A percentile compares a stretch with the other conserved stretches of the same genome.
Conservation (phyloP, 306 rosid genomes). For the Begonia masoniana region DNA sequence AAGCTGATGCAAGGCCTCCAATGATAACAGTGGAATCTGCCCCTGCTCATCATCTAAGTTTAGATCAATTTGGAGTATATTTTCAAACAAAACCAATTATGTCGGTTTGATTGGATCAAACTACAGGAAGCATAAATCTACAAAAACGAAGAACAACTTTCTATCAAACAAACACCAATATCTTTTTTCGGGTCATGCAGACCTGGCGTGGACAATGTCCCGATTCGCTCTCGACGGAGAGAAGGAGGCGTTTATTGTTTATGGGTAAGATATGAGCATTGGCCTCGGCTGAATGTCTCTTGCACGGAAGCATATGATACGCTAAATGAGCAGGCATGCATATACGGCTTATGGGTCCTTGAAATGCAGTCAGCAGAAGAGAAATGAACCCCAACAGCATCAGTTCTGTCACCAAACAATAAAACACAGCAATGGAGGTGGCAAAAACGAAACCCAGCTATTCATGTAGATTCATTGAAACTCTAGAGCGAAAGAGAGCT, state of each 20-base stretch:
- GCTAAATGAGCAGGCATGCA: constrained; percentile 47
- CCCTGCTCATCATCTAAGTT: constrained; percentile 33
- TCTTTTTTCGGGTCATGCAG: no score
- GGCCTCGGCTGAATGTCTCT: constrained; percentile 17
- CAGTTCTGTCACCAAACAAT: constrained; percentile 41
- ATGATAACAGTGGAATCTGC: constrained; percentile 56
- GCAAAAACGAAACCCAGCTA: no score
- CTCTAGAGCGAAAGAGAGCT: constrained; percentile 3
- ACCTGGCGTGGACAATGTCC: constrained; percentile 13
- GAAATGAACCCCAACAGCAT: constrained; percentile 96
- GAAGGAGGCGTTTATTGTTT: constrained; percentile 38
- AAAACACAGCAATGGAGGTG: constrained; percentile 2
- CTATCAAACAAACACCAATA: no score
- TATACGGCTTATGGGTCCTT: constrained; percentile 42
- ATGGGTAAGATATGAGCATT: constrained; percentile 15
- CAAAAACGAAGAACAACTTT: no score
- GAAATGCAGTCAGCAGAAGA: constrained; percentile 61
- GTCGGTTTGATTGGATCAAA: no score
- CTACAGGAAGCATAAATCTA: no score
- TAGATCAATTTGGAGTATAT: neutral
- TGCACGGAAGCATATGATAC: constrained; percentile 80
- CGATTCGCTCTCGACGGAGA: constrained; percentile 24
- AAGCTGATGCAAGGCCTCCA: constrained; percentile 76
- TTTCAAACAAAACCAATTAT: neutral
- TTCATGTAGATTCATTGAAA: no score